phyloP scores from a whole-genome alignment of 106 monocot genomes.

The Vanilla planifolia region DNA sequence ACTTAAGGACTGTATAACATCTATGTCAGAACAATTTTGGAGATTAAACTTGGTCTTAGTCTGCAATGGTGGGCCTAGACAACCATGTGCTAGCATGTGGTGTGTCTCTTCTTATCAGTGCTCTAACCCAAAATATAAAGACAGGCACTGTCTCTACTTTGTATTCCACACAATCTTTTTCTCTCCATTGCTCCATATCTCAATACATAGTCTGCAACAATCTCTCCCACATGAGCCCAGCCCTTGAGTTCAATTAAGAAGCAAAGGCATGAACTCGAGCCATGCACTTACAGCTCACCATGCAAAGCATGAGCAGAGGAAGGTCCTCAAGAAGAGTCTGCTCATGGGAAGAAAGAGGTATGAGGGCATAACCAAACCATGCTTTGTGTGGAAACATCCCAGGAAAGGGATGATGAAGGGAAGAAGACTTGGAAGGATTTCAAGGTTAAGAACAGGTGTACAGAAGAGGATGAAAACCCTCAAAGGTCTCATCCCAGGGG shows the following conservation, averaged over 20 bases:
- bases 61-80: neutral
- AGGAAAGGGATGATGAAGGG: neutral
- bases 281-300: constrained; percentile 27
- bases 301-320: constrained; percentile 3
- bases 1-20: too few relatives aligned
- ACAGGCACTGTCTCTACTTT: neutral
- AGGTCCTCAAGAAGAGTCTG: neutral
- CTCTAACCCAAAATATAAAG: neutral
- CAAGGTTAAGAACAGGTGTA: constrained; percentile 8
- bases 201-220: neutral
- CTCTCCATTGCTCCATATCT: constrained; percentile 3
- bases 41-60: neutral
- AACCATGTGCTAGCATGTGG: constrained; percentile 79
- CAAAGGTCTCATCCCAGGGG: constrained; percentile 50
- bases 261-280: constrained; percentile 44
- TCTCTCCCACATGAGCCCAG: neutral
- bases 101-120: constrained; percentile 32
- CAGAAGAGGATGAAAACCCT: constrained; percentile 48
- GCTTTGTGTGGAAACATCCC: neutral
- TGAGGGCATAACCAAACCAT: constrained; percentile 3
- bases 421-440: neutral
- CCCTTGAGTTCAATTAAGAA: constrained; percentile 25
- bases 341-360: constrained; percentile 5
- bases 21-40: too few relatives aligned
- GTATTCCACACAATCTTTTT: too few relatives aligned